Evolutionary conservation across 305 asterid genomes (phyloP).

Genomic region (Andrographis paniculata): DNA sequence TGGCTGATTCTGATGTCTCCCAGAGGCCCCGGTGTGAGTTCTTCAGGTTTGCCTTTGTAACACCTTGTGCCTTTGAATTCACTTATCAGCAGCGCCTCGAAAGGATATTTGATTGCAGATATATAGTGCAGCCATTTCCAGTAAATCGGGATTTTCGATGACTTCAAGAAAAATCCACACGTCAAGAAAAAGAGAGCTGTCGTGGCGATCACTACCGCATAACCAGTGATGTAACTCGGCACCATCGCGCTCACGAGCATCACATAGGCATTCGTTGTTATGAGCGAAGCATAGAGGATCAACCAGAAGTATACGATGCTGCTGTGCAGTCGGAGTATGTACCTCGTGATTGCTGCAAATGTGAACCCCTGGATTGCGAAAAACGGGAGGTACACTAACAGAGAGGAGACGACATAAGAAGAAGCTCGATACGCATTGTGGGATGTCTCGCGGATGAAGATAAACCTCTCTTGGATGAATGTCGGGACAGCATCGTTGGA

Average conservation of each 20-base stretch:
- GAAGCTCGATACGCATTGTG: conserved; percentile 82
- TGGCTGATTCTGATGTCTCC: conserved; percentile 58
- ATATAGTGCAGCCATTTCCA: conserved; percentile 90
- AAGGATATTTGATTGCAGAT: conserved; percentile 87
- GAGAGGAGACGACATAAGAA: conserved; percentile 71
- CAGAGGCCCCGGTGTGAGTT: conserved; percentile 78
- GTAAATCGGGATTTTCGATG: conserved; percentile 50
- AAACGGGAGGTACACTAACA: conserved; percentile 76
- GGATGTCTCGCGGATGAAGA: conserved; percentile 82
- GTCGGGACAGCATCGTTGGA: conserved; percentile 87
- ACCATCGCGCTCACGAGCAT: conserved; percentile 80
- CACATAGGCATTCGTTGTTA: conserved; percentile 82
- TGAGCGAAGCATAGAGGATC: conserved; percentile 70
- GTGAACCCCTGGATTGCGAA: conserved; percentile 74
- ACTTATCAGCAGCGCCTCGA: conserved; percentile 70
- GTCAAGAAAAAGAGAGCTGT: conserved; percentile 88
- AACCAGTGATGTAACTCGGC: conserved; percentile 84
- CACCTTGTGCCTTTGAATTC: conserved; percentile 64
- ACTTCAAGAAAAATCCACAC: conserved; percentile 82
- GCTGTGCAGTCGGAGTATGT: conserved; percentile 43
- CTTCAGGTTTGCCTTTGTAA: conserved; percentile 37
- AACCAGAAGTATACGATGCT: conserved; percentile 54
- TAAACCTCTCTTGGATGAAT: conserved; percentile 80
- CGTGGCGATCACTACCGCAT: conserved; percentile 80
- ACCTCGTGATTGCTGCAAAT: conserved; percentile 53